Base-by-base conservation (phyloP, 2,329 filamentous ascomycete species). In the Claviceps humidiphila region DNA sequence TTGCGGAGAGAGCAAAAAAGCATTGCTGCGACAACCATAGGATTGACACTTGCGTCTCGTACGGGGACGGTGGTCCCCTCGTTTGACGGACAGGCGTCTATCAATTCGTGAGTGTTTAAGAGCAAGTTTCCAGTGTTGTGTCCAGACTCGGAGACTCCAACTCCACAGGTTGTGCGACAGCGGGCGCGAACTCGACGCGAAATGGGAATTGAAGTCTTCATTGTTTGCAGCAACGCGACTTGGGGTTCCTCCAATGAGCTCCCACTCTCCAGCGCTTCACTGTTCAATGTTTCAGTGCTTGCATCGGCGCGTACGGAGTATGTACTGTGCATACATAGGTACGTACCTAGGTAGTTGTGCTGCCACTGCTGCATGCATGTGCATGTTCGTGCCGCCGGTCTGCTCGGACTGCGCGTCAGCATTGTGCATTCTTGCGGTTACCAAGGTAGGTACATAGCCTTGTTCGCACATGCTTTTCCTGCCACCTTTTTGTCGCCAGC, bases 281-380 rank as follows among this genome's bases (percentile, higher is more conserved):
- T 30, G 26, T 30, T 30, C 26, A 30, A 8, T 30, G 26, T 30
- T 30, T 30, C 26, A 30, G 26, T 30, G 26, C 26, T 30, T 30
- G 26, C 26, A 30, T 30, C 26, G 26, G 26, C 26, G 8, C 26
- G 26, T 30, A 30, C 26, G 26, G 26, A 30, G 8, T 30, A 26
- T 7, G 6, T 26, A 26, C 24, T 7, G 24, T n/a, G 22, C 14
- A 38, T 11, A 39, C 38, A 39, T 39, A n/a, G 16, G 16, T 39
- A 39, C 38, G 38, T 3, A 30, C 26, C 26, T 9, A 30, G 26
- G 26, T 30, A 9, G 26, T 11, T 30, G 26, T 30, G 26, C 26
- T 30, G 26, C 26, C 26, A 9, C 26, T 30, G 26, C 26, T 44
- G 51, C 22, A 47, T 47, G 48, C 41, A 50, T 53, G 47, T 50